Evolutionary conservation across 2,329 filamentous ascomycete species (phyloP), one percentile per base, ranked within the genome.

Genomic region (Fusarium hostae): DNA sequence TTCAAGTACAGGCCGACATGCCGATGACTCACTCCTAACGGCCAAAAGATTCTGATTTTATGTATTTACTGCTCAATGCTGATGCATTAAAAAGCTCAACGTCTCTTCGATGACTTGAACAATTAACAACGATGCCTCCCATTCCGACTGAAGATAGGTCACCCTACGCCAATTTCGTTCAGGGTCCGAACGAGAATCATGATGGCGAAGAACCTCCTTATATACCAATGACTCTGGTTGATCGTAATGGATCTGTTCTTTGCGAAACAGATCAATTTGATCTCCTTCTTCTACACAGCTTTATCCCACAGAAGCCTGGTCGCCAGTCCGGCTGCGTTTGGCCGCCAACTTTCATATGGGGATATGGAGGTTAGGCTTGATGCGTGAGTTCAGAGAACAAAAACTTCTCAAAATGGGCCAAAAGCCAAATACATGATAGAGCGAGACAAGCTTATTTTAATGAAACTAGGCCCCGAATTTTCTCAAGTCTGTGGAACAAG

Each of bases 1-100:
- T 26, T 26, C 24, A 26, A 26, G 24, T 26, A 26, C 24, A 26
- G 26, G 18, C 24, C 18, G 18, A 20, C 24, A 9, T 45, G 18
- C 24, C 18, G 18, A 28, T 45, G 24, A 28, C 24, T 28, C 24
- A 45, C 13, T 13, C 3, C 4, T 1, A 26, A 4, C 4, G 4
- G 7, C 16, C 2, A 9, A 20, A 1, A 2, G 6, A 44, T 26
- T 34, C 4, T 20, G 5, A 44, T 26, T 34, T 1, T 20, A 44
- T 9, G 7, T 45, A 13, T 13, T 9, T 6, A 24, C 6, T 24
- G 6, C 15, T 43, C 6, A 24, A 4, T 24, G 22, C 5, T 18
- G 2, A 7, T 10, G 4, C 15, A 24, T 43, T 0, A 11, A 24
- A 7, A 8, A 0, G 22, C 10, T 24, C 4, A 24, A 13, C 4